Conservation (phyloP, 768 basidiomycete genomes). For the Gloeopeniophorella convolvens region DNA sequence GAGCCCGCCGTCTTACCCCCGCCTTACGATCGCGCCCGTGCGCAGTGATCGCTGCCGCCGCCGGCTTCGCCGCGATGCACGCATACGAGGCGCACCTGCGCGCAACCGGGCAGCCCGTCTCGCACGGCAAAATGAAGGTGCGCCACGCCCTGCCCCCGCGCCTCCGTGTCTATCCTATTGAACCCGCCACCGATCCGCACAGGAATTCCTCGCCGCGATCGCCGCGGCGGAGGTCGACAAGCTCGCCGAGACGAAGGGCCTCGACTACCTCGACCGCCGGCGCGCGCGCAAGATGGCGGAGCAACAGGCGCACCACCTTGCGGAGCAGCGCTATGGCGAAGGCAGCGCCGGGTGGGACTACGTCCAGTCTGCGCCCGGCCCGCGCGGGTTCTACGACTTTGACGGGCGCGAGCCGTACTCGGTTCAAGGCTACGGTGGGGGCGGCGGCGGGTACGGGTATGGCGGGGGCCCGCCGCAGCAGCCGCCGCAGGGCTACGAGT, state of each 20-base stretch:
- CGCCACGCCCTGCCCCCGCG: no score
- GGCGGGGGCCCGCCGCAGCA: no score
- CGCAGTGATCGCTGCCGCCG: constrained; percentile 27
- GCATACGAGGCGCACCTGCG: constrained; percentile 32
- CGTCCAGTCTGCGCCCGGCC: constrained; percentile 14
- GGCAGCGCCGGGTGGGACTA: constrained; percentile 20
- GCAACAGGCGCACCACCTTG: constrained; percentile 21
- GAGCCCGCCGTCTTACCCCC: no score
- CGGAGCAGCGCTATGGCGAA: constrained; percentile 18
- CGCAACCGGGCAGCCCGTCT: constrained; percentile 26
- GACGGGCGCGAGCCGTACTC: constrained; percentile 14
- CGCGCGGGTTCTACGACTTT: constrained; percentile 18
- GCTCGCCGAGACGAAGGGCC: constrained; percentile 34
- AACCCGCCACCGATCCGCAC: background rate
- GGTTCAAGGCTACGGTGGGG: constrained; percentile 9
- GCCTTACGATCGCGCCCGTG: no score
- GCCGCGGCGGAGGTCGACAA: constrained; percentile 34
- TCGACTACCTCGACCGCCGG: constrained; percentile 23
- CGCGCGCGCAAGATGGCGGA: constrained; percentile 22
- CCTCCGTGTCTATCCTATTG: background rate
- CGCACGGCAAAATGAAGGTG: constrained; percentile 28
- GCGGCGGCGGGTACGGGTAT: background rate
- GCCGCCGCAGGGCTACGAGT: no score
- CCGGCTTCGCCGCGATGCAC: constrained; percentile 34
- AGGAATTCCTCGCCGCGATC: constrained; percentile 33